phyloP scores from a whole-genome alignment of 768 basidiomycete species.

The Phanerochaete sordida region DNA sequence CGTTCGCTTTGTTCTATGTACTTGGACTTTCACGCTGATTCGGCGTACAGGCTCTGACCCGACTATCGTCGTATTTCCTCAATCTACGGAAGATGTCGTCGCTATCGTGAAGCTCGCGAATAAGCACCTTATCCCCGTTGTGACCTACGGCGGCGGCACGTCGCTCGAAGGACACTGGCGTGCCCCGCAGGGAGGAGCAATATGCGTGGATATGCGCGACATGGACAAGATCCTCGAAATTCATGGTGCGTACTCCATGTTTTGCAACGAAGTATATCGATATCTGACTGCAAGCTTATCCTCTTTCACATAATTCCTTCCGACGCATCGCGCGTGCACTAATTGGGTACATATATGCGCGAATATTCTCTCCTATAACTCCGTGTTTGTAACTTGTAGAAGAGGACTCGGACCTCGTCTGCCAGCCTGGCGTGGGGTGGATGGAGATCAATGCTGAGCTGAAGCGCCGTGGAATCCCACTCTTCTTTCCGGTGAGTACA shows the following conservation, averaged over 20 bases:
- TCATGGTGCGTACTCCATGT: conserved; percentile 33
- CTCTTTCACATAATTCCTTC: too few relatives aligned
- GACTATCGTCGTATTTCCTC: conserved; percentile 50
- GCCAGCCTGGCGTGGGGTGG: conserved; percentile 77
- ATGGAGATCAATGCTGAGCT: conserved; percentile 73
- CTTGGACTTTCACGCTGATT: background rate
- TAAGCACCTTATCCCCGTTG: conserved; percentile 71
- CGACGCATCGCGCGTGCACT: too few relatives aligned
- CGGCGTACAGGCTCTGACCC: conserved; percentile 20
- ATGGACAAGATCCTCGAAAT: conserved; percentile 67
- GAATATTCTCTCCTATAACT: too few relatives aligned
- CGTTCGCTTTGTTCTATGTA: conserved; percentile 30
- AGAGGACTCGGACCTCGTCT: conserved; percentile 68
- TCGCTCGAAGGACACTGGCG: conserved; percentile 85
- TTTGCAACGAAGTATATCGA: background rate
- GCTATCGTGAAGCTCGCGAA: conserved; percentile 73
- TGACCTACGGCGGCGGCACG: conserved; percentile 82
- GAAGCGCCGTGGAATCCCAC: conserved; percentile 62
- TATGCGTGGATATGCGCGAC: conserved; percentile 61
- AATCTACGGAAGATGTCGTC: conserved; percentile 78
- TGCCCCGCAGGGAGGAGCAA: conserved; percentile 48
- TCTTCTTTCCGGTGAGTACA: conserved; percentile 80
- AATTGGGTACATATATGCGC: too few relatives aligned
- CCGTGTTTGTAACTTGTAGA: too few relatives aligned
- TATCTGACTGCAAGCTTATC: too few relatives aligned